Conservation (phyloP, 495 filamentous ascomycete genomes). For the Daldinia childiae region DNA sequence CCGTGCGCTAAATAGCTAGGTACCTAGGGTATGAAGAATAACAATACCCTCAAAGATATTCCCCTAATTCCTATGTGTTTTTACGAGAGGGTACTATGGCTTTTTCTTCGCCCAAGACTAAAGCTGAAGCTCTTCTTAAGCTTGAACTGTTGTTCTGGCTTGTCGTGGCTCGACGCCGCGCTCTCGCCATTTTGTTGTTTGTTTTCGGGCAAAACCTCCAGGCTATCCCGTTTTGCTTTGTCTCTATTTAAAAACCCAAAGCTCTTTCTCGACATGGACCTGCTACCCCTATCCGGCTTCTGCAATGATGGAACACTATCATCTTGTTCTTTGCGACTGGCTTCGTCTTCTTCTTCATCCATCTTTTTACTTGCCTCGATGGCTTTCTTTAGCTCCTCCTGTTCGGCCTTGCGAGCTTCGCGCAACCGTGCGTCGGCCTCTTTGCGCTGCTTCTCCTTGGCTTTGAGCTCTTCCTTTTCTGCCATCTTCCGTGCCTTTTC, state of each 20-base stretch:
- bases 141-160: constrained; percentile 43
- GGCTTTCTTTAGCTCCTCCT: constrained; percentile 52
- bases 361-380: constrained; percentile 56
- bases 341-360: constrained; percentile 54
- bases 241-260: constrained; percentile 57
- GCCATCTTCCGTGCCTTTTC: constrained; percentile 62
- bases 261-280: constrained; percentile 60
- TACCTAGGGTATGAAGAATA: constrained; percentile 6
- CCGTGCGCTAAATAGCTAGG: constrained; percentile 12
- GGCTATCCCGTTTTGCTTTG: constrained; percentile 44
- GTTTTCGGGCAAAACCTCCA: constrained; percentile 43
- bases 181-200: constrained; percentile 48
- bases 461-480: constrained; percentile 71
- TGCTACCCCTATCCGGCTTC: constrained; percentile 51
- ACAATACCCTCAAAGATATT: constrained; percentile 17
- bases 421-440: constrained; percentile 48
- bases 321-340: constrained; percentile 49
- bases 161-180: constrained; percentile 36
- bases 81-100: constrained; percentile 54
- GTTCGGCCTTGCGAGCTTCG: constrained; percentile 50
- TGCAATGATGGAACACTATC: constrained; percentile 52
- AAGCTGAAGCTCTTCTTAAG: constrained; percentile 66
- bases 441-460: constrained; percentile 60
- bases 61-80: constrained; percentile 25
- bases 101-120: constrained; percentile 69